phyloP scores from a whole-genome alignment of 257 asterid species.

The Linderniella brevidens region DNA sequence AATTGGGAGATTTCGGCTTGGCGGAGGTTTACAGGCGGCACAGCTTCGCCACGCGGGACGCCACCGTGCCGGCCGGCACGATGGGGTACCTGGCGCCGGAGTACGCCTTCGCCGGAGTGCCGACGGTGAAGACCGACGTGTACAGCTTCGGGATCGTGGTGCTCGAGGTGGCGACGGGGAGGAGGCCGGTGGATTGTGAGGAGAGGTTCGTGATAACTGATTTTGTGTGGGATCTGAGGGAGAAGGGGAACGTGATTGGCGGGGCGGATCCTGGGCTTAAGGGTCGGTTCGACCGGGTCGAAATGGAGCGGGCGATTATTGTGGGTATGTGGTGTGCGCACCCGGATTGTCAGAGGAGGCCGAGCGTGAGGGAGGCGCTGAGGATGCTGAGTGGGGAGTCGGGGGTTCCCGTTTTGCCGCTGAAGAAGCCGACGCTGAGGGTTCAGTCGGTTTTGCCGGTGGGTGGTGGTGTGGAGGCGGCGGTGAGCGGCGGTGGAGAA shows the following conservation, averaged over 20 bases:
- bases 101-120: constrained; percentile 43
- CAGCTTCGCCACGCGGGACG: constrained; percentile 22
- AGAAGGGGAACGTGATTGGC: constrained; percentile 25
- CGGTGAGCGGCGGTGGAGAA: constrained; percentile 15
- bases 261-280: constrained; percentile 45
- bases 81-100: constrained; percentile 85
- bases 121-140: constrained; percentile 51
- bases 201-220: constrained; percentile 28
- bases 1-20: constrained; percentile 66
- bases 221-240: constrained; percentile 70
- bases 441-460: constrained; percentile 45
- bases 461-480: constrained; percentile 25
- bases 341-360: constrained; percentile 47
- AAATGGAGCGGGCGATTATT: constrained; percentile 38
- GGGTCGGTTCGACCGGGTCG: constrained; percentile 23
- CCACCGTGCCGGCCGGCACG: constrained; percentile 66
- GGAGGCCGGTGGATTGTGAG: constrained; percentile 54
- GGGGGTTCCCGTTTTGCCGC: constrained; percentile 34
- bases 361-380: constrained; percentile 43
- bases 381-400: constrained; percentile 52
- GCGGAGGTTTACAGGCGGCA: constrained; percentile 48
- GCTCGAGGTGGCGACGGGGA: constrained; percentile 53
- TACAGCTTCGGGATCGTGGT: constrained; percentile 78
- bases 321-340: constrained; percentile 54
- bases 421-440: constrained; percentile 38